Evolutionary conservation across 129 eudicot species (phyloP).

Genomic region (Apium graveolens): DNA sequence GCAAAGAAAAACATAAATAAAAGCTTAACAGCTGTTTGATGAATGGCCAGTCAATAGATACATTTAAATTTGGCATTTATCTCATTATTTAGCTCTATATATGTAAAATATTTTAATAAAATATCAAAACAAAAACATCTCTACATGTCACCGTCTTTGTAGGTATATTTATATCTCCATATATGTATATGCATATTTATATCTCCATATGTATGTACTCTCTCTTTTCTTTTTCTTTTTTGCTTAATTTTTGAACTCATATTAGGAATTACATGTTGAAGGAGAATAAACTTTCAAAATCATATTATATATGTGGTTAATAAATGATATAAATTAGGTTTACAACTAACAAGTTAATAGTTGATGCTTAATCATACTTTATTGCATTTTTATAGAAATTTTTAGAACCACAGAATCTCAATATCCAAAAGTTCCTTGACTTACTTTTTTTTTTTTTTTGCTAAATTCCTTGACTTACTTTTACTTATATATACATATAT

Average conservation of each 20-base stretch:
- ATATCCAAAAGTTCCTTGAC: background rate
- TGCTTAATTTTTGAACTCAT: background rate
- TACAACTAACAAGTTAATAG: background rate
- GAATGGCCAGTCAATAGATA: background rate
- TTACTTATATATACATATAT: background rate
- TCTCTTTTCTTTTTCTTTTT: no score
- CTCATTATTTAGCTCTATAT: background rate
- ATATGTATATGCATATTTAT: no score
- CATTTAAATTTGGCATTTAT: background rate
- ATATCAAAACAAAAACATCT: background rate
- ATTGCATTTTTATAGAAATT: background rate
- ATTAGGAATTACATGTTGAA: background rate
- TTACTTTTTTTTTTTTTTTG: no score
- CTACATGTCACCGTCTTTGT: background rate
- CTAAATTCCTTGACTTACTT: background rate
- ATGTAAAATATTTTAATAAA: background rate
- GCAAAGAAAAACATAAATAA: background rate
- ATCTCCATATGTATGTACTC: background rate
- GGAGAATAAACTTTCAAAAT: no score
- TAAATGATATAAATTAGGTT: background rate
- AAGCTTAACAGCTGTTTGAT: background rate
- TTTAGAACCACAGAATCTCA: background rate
- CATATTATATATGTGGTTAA: no score
- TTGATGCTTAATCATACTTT: background rate
- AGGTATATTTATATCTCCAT: background rate